Evolutionary conservation across 2,329 filamentous ascomycete species (phyloP).

Genomic region (Colletotrichum kahawae): DNA sequence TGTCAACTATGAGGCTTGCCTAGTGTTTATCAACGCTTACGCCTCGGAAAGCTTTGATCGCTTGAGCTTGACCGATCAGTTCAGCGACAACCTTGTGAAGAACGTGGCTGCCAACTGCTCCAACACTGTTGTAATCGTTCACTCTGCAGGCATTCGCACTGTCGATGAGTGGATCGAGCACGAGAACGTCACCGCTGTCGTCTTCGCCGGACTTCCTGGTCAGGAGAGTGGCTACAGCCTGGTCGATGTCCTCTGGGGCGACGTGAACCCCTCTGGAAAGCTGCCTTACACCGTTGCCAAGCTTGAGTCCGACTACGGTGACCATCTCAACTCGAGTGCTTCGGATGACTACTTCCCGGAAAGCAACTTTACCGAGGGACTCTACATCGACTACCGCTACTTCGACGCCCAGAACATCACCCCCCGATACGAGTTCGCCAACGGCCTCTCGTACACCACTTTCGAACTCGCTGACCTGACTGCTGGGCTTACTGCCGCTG

Average conservation of each 20-base stretch:
- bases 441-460: constrained; percentile 60
- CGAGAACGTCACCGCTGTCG: constrained; percentile 66
- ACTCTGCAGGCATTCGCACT: constrained; percentile 62
- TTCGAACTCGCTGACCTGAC: constrained; percentile 52
- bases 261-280: constrained; percentile 60
- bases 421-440: constrained; percentile 61
- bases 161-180: constrained; percentile 68
- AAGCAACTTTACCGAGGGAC: constrained; percentile 55
- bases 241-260: constrained; percentile 62
- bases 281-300: constrained; percentile 67
- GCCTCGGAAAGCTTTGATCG: constrained; percentile 75
- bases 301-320: constrained; percentile 60
- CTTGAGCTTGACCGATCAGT: constrained; percentile 67
- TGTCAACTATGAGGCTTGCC: constrained; percentile 68
- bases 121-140: constrained; percentile 69
- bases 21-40: constrained; percentile 71
- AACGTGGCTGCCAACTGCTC: constrained; percentile 63
- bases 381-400: constrained; percentile 59
- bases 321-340: constrained; percentile 34
- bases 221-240: constrained; percentile 65
- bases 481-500: constrained; percentile 34
- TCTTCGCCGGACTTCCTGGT: constrained; percentile 69
- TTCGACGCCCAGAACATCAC: constrained; percentile 54
- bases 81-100: constrained; percentile 61
- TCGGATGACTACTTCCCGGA: constrained; percentile 49